Base-by-base conservation (phyloP, 257 asterid species). In the Salvia rosmarinus region DNA sequence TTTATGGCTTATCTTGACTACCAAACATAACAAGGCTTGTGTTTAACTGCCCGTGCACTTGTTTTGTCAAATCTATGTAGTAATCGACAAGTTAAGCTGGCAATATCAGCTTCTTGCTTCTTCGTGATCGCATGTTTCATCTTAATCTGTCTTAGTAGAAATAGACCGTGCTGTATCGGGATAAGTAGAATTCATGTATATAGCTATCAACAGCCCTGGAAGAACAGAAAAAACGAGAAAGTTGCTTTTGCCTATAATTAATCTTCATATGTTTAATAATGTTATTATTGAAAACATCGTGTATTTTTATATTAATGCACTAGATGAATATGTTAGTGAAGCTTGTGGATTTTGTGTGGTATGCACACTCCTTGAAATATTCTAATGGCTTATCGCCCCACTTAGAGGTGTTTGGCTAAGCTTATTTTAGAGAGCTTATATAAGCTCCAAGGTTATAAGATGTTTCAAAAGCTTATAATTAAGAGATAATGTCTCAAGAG, bases 301-400 rank as follows among this genome's bases (percentile, higher is more conserved):
- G 17, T 12, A 21, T 54, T 1, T 55, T 9, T 54, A 10, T 44
- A 75, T 61, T 12, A 13, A 20, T 54, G 75, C 78, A 67, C 64
- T 70, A 67, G 46, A 34, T 42, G 73, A 74, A 32, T 78, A 59
- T 60, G 58, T 42, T 68, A 72, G 20, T 19, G 67, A 49, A 70
- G 62, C 74, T 69, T 68, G 81, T 69, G 83, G 83, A 28, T 51
- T 61, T 44, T 73, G 87, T 74, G 89, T 80, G 87, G 78, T 76
- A 70, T 74, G 81, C 95, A 85, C 91, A 85, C 87, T 80, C 70
- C 75, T 44, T 35, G 13, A 17, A 60, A 76, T n/a, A n/a, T 49
- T 67, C 21, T 82, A 85, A 59, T 46, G 49, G 65, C 54, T 35
- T 61, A 19, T 72, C 47, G 8, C 20, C 28, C 54, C 67, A 68